These are phyloP conservation scores for Chaetomium tenue DNA, from an alignment of 495 filamentous ascomycete species.

Conservation along the genomic window DNA sequence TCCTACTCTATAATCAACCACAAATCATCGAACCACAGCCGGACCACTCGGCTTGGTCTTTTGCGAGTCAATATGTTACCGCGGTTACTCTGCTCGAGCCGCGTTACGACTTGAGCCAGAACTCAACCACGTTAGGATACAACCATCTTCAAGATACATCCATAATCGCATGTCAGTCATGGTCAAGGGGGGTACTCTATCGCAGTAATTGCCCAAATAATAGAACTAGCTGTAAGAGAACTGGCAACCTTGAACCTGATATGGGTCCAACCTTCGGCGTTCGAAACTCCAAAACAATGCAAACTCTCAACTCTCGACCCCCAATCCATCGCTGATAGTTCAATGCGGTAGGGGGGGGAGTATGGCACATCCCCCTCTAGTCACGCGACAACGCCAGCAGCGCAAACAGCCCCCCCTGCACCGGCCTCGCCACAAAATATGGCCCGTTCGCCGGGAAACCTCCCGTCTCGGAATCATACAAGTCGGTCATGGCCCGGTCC, in stretches of 20 bases:
- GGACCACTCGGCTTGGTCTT: neutral
- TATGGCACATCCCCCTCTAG: neutral
- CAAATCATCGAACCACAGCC: conserved; percentile 15
- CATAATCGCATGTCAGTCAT: neutral
- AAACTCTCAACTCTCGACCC: neutral
- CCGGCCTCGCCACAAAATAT: conserved; percentile 74
- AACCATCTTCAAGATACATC: no score
- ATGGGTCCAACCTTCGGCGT: neutral
- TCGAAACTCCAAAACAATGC: conserved; percentile 20
- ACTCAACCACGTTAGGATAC: neutral
- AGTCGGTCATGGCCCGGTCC: conserved; percentile 71
- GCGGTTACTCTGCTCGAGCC: neutral
- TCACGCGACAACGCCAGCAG: conserved; percentile 59
- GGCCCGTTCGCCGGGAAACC: conserved; percentile 55
- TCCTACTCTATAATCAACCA: neutral
- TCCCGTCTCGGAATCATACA: conserved; percentile 69
- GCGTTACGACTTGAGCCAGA: neutral
- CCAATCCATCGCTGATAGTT: neutral
- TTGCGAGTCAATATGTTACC: neutral
- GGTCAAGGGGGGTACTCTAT: neutral
- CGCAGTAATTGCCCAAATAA: neutral
- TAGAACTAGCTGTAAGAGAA: neutral
- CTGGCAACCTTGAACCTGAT: neutral
- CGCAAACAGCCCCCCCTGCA: conserved; percentile 79
- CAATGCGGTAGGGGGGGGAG: neutral